These are phyloP conservation scores for Crucihimalaya himalaica DNA, from an alignment of 345 rosid species.

Conservation along the genomic window DNA sequence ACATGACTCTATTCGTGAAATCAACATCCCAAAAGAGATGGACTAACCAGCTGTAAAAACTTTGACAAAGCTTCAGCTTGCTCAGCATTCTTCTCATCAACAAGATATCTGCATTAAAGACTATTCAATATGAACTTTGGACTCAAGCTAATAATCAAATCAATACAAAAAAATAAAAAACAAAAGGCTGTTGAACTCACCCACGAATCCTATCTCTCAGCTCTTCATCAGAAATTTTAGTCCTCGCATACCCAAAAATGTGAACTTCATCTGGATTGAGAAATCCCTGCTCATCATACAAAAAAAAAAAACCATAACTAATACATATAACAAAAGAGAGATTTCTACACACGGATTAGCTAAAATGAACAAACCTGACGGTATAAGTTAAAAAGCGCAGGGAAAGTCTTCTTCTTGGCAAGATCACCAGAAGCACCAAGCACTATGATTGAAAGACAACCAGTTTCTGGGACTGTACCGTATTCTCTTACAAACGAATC, in stretches of 20 bases:
- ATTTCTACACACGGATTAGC: background rate
- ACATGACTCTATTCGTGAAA: background rate
- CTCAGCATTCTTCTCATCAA: conserved; percentile 48
- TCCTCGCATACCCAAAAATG: conserved; percentile 93
- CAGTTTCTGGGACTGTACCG: conserved; percentile 59
- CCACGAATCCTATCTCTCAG: conserved; percentile 74
- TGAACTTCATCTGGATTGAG: conserved; percentile 79
- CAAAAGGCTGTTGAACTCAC: conserved; percentile 38
- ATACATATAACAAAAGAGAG: background rate
- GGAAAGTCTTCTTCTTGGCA: conserved; percentile 99
- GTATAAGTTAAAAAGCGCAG: conserved; percentile 94
- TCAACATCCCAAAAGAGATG: conserved; percentile 1
- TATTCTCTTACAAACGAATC: conserved; percentile 50
- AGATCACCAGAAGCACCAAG: conserved; percentile 99
- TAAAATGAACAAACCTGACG: conserved; percentile 59
- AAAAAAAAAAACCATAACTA: background rate
- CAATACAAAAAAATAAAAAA: background rate
- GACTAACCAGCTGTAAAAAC: conserved; percentile 82
- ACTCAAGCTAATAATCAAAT: background rate
- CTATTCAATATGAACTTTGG: background rate
- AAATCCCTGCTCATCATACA: conserved; percentile 65
- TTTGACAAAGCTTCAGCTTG: conserved; percentile 54
- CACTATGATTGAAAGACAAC: conserved; percentile 83
- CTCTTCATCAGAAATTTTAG: conserved; percentile 90
- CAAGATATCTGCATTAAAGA: conserved; percentile 63